Base-by-base conservation (phyloP, 1,284 basidiomycete species). In the Trichosporon faecale region DNA sequence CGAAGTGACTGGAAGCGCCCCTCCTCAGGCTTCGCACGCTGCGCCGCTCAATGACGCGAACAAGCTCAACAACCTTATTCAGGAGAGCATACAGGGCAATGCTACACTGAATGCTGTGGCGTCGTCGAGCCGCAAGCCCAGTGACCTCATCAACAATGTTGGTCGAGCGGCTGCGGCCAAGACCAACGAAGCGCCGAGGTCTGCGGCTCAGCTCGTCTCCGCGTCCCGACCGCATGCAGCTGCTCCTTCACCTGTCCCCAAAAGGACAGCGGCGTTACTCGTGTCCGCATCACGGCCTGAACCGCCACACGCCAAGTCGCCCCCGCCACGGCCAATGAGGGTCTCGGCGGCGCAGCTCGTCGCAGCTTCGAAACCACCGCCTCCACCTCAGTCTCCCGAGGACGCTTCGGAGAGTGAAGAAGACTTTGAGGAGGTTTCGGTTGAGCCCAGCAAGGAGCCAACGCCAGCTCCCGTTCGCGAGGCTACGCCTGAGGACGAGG, bases 341-440 rank as follows among this genome's bases (percentile, higher is more conserved):
- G 27, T 9, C 6, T 46, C 65, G 2, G 57, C 49, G 52, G 64
- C 66, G 1, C 70, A 74, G 70, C 66, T 69, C 29, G 73, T 49
- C 44, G 69, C 49, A 46, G 65, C 27, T 14, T 68, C 65, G 11
- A 23, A 29, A 9, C 49, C 65, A 5, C 29, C 23, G 29, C 64
- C 65, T 2, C 37, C 44, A 1, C n/a, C 5, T n/a, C 46, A 4
- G 8, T 35, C 57, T 23, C 14, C 31, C 6, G 37, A 40, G 8
- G 69, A 44, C 7, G 73, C 71, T 8, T 75, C 73, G 0, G 73
- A 74, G 3, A 74, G 74, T 9, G 77, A 78, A 7, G 73, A 75
- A 49, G 71, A 75, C 27, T 67, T 72, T 7, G 73, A 74, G 18
- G 73, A 73, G 18, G 63, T 70, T 5, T 14, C 40, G 12, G 27